Base-by-base conservation (phyloP, 2,329 filamentous ascomycete genomes). In the Graphilbum sp. region DNA sequence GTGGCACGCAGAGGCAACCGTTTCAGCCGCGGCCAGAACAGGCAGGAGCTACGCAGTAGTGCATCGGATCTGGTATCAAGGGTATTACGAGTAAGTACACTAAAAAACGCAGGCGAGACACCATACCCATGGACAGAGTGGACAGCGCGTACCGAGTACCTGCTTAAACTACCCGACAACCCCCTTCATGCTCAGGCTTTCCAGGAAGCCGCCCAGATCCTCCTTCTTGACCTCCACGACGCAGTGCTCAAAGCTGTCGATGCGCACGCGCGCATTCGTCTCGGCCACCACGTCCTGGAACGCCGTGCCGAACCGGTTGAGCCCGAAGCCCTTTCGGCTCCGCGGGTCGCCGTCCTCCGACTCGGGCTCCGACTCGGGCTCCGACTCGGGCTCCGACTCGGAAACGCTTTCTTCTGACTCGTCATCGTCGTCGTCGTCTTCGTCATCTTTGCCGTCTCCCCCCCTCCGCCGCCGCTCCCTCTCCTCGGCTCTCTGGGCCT, bases 161-260 rank as follows among this genome's bases (percentile, higher is more conserved):
- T n/a, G n/a, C n/a, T n/a, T n/a, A n/a, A n/a, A n/a, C n/a, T 53
- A 79, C 32, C 74, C 72, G 39, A 79, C 79, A 16, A 96, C 86
- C 40, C 77, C 77, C 68, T 92, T 93, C 70, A 86, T 79, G 59
- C 87, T 95, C 53, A 98, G 58, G 40, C 79, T 79, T 62, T 98
- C 90, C 47, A 98, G 63, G 55, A 98, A 98, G 0, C 79, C 84
- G 15, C 76, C 75, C 21, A 98, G 61, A 58, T 96, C 90, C 54
- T 96, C 90, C 63, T 94, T 95, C 59, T 79, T 79, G n/a, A 98
- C 88, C 56, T 98, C 90, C 34, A 96, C 87, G 8, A 96, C 90
- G 51, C 85, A 93, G 55, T 94, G 84, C 59, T 98, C 90, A 52
- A 98, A 98, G 56, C 83, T 92, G 58, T 98, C 90, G 53, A 95